These are phyloP conservation scores for Bipolaris gigantea DNA, from an alignment of 2,329 filamentous ascomycete species.

Conservation along the genomic window DNA sequence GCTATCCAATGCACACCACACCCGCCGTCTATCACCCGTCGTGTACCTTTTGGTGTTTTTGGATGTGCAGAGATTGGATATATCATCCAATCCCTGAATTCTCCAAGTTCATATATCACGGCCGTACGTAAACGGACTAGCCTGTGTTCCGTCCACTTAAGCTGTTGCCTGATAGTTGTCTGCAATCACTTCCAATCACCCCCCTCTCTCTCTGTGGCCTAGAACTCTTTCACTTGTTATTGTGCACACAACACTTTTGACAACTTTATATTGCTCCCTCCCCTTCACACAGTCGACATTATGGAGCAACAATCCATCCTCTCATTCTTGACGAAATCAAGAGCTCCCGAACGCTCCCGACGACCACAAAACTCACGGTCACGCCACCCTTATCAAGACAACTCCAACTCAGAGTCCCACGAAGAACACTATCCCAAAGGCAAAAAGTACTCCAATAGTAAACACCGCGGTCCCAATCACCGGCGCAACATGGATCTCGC, in stretches of 20 bases:
- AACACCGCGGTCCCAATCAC: slow-evolving; percentile 21
- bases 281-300: not conserved
- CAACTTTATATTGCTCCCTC: not conserved
- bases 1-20: slow-evolving; percentile 12
- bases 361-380: slow-evolving; percentile 15
- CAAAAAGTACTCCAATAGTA: not conserved
- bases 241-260: not conserved
- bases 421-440: not conserved
- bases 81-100: not conserved
- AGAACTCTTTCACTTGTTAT: not conserved
- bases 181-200: not conserved
- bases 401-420: slow-evolving; percentile 5
- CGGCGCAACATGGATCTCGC: slow-evolving; percentile 30
- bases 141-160: not conserved
- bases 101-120: not conserved
- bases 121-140: slow-evolving; percentile 4
- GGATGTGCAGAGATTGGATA: not conserved
- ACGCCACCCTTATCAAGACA: slow-evolving; percentile 22
- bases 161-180: slow-evolving; percentile 16
- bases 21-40: not conserved
- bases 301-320: slow-evolving; percentile 32
- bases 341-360: slow-evolving; percentile 5
- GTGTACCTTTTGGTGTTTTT: not conserved
- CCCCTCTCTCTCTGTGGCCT: not conserved
- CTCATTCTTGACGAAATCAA: slow-evolving; percentile 20